Percentiles rank a stretch among this genome's conserved stretches.
These are phyloP conservation scores for Melaleuca alternifolia DNA, from an alignment of 345 rosid genomes.

Conservation along the genomic window DNA sequence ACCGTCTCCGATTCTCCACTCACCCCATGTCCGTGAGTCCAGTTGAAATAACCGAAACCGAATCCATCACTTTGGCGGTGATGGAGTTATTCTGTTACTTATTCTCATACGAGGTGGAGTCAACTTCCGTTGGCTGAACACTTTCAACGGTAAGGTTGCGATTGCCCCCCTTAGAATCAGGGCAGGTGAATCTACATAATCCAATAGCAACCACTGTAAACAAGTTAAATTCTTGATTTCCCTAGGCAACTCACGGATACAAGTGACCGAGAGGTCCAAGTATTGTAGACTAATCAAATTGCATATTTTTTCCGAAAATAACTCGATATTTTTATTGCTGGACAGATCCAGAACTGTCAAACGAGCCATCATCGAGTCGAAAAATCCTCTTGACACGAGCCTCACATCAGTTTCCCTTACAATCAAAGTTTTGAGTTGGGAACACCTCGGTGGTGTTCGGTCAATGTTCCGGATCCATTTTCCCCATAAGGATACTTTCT, in stretches of 20 bases:
- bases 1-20: too few relatives aligned
- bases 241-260: accelerated
- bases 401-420: accelerated
- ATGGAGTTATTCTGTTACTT: not conserved
- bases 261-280: accelerated
- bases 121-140: accelerated
- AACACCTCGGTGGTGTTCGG: accelerated
- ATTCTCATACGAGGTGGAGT: too few relatives aligned
- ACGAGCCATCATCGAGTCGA: accelerated
- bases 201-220: not conserved
- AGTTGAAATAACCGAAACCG: too few relatives aligned
- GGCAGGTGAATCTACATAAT: accelerated
- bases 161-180: too few relatives aligned
- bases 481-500: not conserved
- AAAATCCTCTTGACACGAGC: not conserved
- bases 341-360: not conserved
- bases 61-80: too few relatives aligned
- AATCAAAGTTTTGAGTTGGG: not conserved
- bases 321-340: accelerated
- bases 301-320: not conserved
- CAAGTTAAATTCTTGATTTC: accelerated
- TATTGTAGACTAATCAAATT: accelerated
- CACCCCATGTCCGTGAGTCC: too few relatives aligned
- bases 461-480: accelerated
- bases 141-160: not conserved